A percentile compares a stretch with the other conserved stretches of the same genome.
phyloP scores from a whole-genome alignment of 768 basidiomycete genomes.

The Paxillus involutus region DNA sequence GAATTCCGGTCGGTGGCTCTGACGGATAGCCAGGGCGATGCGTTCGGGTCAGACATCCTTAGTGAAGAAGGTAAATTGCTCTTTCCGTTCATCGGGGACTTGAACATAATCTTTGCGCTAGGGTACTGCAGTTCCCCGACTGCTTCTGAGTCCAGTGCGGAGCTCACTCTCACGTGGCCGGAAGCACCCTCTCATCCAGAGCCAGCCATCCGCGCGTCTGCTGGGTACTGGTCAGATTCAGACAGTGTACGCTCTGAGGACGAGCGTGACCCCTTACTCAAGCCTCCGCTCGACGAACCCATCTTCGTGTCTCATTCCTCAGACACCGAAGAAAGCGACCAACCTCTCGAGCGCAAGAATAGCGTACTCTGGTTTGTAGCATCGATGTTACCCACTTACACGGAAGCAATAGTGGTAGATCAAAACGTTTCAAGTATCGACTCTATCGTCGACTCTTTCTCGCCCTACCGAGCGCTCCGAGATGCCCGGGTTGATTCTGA shows the following conservation, averaged over 20 bases:
- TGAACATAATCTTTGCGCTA: not conserved
- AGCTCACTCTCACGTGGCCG: conserved; percentile 11
- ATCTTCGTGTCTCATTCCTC: conserved; percentile 21
- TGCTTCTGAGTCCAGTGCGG: conserved; percentile 9
- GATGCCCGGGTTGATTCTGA: conserved; percentile 40
- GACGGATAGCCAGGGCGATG: not conserved
- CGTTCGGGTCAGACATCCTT: not conserved
- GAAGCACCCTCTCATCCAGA: conserved; percentile 2
- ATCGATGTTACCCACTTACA: conserved; percentile 42
- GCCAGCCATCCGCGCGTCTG: conserved; percentile 7
- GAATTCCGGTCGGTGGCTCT: too few relatives aligned
- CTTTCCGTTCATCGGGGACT: not conserved
- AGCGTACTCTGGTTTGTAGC: conserved; percentile 33
- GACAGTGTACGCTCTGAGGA: conserved; percentile 16
- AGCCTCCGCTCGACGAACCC: conserved; percentile 6
- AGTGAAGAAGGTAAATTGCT: conserved; percentile 9
- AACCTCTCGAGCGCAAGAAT: not conserved
- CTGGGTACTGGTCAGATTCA: conserved; percentile 25
- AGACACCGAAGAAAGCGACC: conserved; percentile 8
- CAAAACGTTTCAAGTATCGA: conserved; percentile 33
- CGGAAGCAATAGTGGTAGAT: conserved; percentile 37
- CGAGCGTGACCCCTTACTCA: conserved; percentile 18
- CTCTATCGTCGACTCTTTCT: conserved; percentile 46
- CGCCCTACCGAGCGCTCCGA: conserved; percentile 56
- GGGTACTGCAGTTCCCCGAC: conserved; percentile 9